phyloP scores from a whole-genome alignment of 345 rosid species.

The Schrenkiella parvula region DNA sequence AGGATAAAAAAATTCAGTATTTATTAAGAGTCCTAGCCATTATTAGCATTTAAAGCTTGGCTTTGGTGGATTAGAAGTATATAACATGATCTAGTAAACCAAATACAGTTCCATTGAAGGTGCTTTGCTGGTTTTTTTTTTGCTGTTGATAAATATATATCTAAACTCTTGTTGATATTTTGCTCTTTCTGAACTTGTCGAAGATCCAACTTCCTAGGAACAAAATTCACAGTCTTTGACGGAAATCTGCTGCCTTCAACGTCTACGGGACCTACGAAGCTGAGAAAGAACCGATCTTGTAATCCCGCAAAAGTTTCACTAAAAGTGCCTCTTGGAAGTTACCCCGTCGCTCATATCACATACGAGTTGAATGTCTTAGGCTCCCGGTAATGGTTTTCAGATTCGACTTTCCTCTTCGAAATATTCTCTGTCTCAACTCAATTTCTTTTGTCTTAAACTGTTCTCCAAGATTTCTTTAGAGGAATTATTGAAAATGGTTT shows the following conservation, averaged over 20 bases:
- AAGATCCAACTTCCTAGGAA: constrained; percentile 90
- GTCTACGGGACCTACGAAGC: constrained; percentile 46
- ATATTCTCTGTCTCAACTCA: neutral
- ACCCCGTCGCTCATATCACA: constrained; percentile 62
- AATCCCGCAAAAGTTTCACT: constrained; percentile 54
- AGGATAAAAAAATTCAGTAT: neutral
- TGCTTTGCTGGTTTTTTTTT: neutral
- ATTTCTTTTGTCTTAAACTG: neutral
- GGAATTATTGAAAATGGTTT: neutral
- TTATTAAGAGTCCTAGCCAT: neutral
- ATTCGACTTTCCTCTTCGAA: neutral
- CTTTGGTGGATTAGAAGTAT: neutral
- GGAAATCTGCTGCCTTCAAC: constrained; percentile 54
- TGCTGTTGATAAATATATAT: neutral
- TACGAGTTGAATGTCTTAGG: constrained; percentile 87
- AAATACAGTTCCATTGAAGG: neutral
- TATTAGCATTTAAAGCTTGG: neutral
- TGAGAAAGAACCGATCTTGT: constrained; percentile 49
- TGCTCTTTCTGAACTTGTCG: constrained; percentile 22
- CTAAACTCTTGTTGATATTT: neutral
- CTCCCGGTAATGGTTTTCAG: constrained; percentile 50
- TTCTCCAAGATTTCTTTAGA: neutral
- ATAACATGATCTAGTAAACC: neutral
- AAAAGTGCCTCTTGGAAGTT: constrained; percentile 58
- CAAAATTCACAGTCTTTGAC: constrained; percentile 81